Conservation (phyloP, 2,329 filamentous ascomycete genomes). For the Harringtonia aguacate region DNA sequence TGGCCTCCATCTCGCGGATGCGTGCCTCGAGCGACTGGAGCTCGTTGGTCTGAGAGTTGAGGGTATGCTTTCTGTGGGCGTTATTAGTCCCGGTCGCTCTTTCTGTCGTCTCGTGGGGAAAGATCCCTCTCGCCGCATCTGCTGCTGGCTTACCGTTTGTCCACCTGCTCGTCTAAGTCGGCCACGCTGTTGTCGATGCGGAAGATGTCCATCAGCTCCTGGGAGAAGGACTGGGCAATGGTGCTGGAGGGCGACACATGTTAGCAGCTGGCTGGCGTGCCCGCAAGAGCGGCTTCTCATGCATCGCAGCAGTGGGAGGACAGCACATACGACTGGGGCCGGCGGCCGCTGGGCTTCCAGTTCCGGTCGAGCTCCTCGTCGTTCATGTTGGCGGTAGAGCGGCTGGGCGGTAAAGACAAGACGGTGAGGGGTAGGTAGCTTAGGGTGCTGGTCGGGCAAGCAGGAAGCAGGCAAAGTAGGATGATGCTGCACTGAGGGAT, state of each 20-base stretch:
- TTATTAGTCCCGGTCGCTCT: no score
- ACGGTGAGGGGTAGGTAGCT: no score
- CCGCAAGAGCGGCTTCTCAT: no score
- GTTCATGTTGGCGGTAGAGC: slow-evolving; percentile 21
- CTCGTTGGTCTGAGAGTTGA: slow-evolving; percentile 64
- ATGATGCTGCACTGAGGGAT: neutral
- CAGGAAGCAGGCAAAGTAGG: no score
- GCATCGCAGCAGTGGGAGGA: no score
- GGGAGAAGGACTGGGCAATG: slow-evolving; percentile 77
- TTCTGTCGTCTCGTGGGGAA: no score
- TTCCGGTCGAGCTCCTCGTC: slow-evolving; percentile 64
- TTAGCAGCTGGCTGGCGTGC: no score
- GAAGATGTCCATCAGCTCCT: slow-evolving; percentile 81
- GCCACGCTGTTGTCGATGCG: slow-evolving; percentile 71
- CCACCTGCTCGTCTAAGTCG: slow-evolving; percentile 62
- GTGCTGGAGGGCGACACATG: slow-evolving; percentile 45
- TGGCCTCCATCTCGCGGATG: slow-evolving; percentile 75
- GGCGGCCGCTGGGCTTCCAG: slow-evolving; percentile 68
- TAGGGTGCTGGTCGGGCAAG: no score
- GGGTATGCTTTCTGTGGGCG: slow-evolving; percentile 59
- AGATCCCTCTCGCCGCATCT: no score
- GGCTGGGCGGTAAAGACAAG: neutral
- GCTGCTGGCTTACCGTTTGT: slow-evolving; percentile 55
- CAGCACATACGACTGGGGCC: slow-evolving; percentile 72
- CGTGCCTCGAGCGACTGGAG: slow-evolving; percentile 77